Evolutionary conservation across 2,329 filamentous ascomycete genomes (phyloP).

Genomic region (Didymella lethalis): DNA sequence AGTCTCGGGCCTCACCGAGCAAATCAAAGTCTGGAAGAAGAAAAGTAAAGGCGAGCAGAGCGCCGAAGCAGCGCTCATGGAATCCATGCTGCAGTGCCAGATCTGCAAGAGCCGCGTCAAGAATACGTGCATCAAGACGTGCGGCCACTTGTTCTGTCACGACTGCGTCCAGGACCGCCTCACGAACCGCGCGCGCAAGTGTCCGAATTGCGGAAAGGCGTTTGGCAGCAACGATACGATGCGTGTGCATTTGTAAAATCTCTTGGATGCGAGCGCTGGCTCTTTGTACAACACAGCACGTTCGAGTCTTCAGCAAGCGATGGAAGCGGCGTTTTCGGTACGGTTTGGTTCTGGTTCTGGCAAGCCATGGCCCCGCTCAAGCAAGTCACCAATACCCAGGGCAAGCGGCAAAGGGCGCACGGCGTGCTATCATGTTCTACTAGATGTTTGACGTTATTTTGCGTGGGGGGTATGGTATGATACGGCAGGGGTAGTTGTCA

Average conservation of each 20-base stretch:
- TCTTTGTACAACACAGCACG: conserved; percentile 4
- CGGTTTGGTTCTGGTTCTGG: background rate
- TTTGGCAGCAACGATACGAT: conserved; percentile 94
- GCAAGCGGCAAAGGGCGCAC: background rate
- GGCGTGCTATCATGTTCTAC: conserved; percentile 1
- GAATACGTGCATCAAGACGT: conserved; percentile 90
- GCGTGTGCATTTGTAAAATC: conserved; percentile 55
- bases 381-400: conserved; percentile 2
- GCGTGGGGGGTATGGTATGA: background rate
- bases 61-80: conserved; percentile 82
- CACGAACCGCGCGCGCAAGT: conserved; percentile 90
- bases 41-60: conserved; percentile 83
- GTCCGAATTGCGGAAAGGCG: conserved; percentile 88
- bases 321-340: background rate
- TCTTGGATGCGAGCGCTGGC: too few species aligned
- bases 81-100: conserved; percentile 82
- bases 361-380: background rate
- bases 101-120: conserved; percentile 95
- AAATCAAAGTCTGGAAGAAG: conserved; percentile 83
- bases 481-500: too few species aligned
- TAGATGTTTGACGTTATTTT: conserved; percentile 1
- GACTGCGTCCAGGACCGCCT: conserved; percentile 89
- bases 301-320: background rate
- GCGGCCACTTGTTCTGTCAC: conserved; percentile 93
- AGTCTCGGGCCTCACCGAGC: conserved; percentile 80